Evolutionary conservation across 225 moss, liverwort and hornwort species (phyloP), one percentile per base, ranked within the genome.

Genomic region (Rhytidiadelphus loreus): DNA sequence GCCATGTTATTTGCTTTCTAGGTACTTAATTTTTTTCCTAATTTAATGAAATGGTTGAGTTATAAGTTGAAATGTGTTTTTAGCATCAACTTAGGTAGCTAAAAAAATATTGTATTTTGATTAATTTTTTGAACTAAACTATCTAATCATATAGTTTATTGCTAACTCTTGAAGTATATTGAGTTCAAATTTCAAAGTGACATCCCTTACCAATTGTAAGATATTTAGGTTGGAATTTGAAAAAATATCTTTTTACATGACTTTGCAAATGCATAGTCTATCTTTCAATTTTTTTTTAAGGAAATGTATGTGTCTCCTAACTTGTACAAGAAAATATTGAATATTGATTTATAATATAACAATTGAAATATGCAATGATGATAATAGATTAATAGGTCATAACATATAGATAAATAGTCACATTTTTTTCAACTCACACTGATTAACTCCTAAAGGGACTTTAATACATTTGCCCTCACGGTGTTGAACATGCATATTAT

Each of bases 11-110:
- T 29, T 46, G 30, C 30, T 46, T 46, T 30, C 0, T 10, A 1
- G 6, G 4, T 46, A 4, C 11, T 7, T 30, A 29, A 28, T 28
- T 18, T 17, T 18, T 14, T 46, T 6, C 16, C 0, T 18, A 3
- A 46, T 17, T 17, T 6, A 17, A 6, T 32, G 13, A 50, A 50
- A 13, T 50, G 12, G 2, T 35, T 52, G 22, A 22, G 3, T 76
- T 13, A 5, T 13, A 8, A 50, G 8, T 8, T 33, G 5, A 22
- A 52, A 76, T 13, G 5, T 35, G 14, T 32, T 52, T n/a, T 33
- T 8, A 3, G 50, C 1, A 48, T 19, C 2, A 2, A 0, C 3
- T 32, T 1, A 52, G 0, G 8, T 35, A 22, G 8, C 1, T 35
- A 35, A 22, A 52, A 28, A 16, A 23, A 7, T 22, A 5, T 4